Conservation (phyloP, 2,329 filamentous ascomycete genomes). For the Penicillium thymicola region DNA sequence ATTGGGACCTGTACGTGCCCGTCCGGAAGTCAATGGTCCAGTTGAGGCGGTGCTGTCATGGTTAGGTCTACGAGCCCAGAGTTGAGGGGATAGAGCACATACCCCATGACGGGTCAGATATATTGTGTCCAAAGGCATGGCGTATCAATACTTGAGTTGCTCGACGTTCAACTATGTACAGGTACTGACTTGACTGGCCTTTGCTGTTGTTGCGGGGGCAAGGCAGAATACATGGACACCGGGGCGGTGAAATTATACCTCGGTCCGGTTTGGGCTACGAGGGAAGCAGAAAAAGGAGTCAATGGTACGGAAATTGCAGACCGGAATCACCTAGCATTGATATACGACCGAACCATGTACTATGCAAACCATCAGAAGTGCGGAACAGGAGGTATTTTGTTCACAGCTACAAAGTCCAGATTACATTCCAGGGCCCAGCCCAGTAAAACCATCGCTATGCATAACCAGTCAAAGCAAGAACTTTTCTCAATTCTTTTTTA, state of each 20-base stretch:
- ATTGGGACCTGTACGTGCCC: slow-evolving; percentile 69
- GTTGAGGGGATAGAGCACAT: slow-evolving; percentile 38
- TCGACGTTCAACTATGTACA: slow-evolving; percentile 1
- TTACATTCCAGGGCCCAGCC: slow-evolving; percentile 27
- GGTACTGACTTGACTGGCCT: neutral
- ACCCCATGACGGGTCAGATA: slow-evolving; percentile 74
- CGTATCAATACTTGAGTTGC: neutral
- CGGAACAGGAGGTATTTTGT: slow-evolving; percentile 18
- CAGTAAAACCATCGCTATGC: slow-evolving; percentile 17
- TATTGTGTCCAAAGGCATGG: slow-evolving; percentile 67
- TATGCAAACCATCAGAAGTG: slow-evolving; percentile 20
- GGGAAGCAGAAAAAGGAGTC: neutral
- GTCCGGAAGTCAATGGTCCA: slow-evolving; percentile 82
- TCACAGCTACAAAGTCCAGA: slow-evolving; percentile 21
- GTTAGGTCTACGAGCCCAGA: neutral
- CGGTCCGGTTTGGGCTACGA: neutral
- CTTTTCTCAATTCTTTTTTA: slow-evolving; percentile 28
- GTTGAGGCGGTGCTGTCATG: slow-evolving; percentile 76
- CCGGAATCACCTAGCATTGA: slow-evolving; percentile 23
- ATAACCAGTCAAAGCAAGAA: slow-evolving; percentile 27
- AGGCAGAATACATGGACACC: slow-evolving; percentile 12
- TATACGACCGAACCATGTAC: slow-evolving; percentile 21
- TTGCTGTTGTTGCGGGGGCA: slow-evolving; percentile 15
- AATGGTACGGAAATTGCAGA: slow-evolving; percentile 9
- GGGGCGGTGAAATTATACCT: slow-evolving; percentile 1